Base-by-base conservation (phyloP, 2,329 filamentous ascomycete genomes). In the Pezicula radicicola region DNA sequence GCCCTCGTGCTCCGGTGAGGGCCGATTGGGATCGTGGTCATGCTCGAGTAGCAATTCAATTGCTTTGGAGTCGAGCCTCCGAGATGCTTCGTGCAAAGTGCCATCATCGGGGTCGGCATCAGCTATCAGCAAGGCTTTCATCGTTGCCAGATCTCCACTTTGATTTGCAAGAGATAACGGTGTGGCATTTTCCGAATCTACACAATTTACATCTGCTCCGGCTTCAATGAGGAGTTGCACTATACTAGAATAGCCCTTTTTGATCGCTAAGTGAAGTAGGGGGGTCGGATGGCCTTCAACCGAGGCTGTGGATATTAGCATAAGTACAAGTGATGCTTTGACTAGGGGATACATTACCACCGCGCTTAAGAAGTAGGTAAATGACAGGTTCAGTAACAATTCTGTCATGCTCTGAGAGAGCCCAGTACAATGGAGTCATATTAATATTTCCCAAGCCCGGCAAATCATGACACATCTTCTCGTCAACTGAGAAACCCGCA, bases 101-200 rank as follows among this genome's bases (percentile, higher is more conserved):
- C 84, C 84, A 53, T 89, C 85, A 52, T 88, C 82, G 81, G 83
- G 71, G 84, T 78, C 1, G 80, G 79, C 37, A 86, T 71, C 2
- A 82, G 81, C 2, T 81, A 84, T 50, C 78, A 80, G 9, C 80
- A 60, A 51, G 27, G 51, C 81, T 33, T 73, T 71, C 33, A 73
- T 74, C 61, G 87, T 84, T 28, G 75, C 69, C 2, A 78, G 72
- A 50, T 85, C 82, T 2, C 81, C 78, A 53, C 85, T 52, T 44
- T 48, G 36, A 8, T 40, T 49, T 37, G 52, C 57, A 18, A 53
- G 44, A 41, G 21, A 50, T 16, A 56, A 30, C 21, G 49, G 50
- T 5, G 54, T 48, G 5, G 42, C 21, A 35, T 33, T 37, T 28
- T 45, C 44, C 2, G 43, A 37, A 41, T 60, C 50, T 4, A 49